These are phyloP conservation scores for Picocystis salinarum DNA, from an alignment of 139 green algal species.

Conservation along the genomic window DNA sequence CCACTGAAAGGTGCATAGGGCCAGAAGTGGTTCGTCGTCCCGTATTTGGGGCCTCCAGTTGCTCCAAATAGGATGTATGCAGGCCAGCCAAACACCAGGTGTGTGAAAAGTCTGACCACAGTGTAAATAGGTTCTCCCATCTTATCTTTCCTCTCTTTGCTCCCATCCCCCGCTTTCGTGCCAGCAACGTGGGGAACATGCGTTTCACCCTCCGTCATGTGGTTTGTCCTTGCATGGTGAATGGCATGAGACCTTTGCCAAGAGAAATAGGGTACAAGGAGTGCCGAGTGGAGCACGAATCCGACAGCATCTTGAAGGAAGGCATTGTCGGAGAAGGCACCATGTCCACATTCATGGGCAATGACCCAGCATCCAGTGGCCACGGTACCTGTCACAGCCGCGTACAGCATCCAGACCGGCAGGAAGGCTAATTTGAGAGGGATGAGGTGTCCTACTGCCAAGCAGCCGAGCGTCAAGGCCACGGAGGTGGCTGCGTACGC, in stretches of 20 bases:
- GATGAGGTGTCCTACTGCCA: too few species aligned
- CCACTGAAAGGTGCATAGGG: conserved; percentile 4
- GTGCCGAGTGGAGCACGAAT: conserved; percentile 19
- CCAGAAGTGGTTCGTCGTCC: conserved; percentile 18
- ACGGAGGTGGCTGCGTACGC: conserved; percentile 12
- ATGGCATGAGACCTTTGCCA: conserved; percentile 18
- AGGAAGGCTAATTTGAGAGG: conserved; percentile 5
- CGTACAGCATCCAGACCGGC: conserved; percentile 20
- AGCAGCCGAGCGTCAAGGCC: conserved; percentile 6
- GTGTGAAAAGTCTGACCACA: conserved; percentile 9
- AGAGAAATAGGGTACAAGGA: conserved; percentile 31
- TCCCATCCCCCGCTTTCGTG: conserved; percentile 7
- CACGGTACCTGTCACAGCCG: conserved; percentile 17
- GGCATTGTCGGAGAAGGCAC: conserved; percentile 21
- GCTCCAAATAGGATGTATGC: conserved; percentile 15
- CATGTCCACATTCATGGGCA: conserved; percentile 32
- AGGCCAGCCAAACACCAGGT: conserved; percentile 19
- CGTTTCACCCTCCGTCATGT: conserved; percentile 16
- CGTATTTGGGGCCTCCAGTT: conserved; percentile 11
- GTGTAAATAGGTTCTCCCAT: conserved; percentile 5
- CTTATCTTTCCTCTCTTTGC: conserved; percentile 10
- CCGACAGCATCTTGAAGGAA: conserved; percentile 27
- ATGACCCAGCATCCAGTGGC: conserved; percentile 29
- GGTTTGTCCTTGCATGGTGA: conserved; percentile 19
- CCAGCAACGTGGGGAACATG: conserved; percentile 15